A percentile compares a stretch with the other conserved stretches of the same genome.
Conservation (phyloP, 257 asterid genomes). For the Cynanchum wilfordii region DNA sequence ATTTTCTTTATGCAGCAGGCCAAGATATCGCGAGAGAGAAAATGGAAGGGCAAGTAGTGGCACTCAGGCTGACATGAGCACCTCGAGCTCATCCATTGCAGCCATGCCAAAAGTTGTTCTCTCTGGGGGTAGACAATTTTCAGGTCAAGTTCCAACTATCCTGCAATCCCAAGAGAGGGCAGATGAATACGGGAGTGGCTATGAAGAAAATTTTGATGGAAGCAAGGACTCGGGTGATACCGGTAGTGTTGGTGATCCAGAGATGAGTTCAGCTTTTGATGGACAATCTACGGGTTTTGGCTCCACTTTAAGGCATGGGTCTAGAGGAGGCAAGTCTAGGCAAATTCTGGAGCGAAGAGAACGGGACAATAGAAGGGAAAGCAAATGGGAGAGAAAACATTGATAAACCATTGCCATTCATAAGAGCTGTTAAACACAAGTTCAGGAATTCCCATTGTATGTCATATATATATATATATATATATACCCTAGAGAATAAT, state of each 20-base stretch:
- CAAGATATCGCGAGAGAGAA: constrained; percentile 84
- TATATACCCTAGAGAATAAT: not conserved
- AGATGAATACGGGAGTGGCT: constrained; percentile 71
- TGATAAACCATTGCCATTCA: constrained; percentile 20
- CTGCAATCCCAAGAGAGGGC: constrained; percentile 76
- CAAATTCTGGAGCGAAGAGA: constrained; percentile 82
- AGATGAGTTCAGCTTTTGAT: constrained; percentile 54
- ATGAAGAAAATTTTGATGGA: constrained; percentile 81
- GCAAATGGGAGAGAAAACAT: constrained; percentile 98
- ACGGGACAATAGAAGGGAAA: constrained; percentile 81
- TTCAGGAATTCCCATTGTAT: not conserved
- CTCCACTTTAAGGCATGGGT: constrained; percentile 56
- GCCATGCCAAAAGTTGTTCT: constrained; percentile 41
- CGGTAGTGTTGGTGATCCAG: constrained; percentile 83
- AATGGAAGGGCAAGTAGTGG: constrained; percentile 53
- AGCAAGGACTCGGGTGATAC: constrained; percentile 83
- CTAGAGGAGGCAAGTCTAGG: constrained; percentile 75
- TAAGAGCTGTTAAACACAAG: not conserved
- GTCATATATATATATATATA: not conserved
- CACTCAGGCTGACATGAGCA: constrained; percentile 34
- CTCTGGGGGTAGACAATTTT: constrained; percentile 56
- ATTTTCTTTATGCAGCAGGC: constrained; percentile 28
- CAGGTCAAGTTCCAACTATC: constrained; percentile 69
- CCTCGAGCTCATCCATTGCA: constrained; percentile 26
- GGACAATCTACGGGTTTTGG: constrained; percentile 50